phyloP scores from a whole-genome alignment of 129 eudicot genomes.

The Solidago caesia region DNA sequence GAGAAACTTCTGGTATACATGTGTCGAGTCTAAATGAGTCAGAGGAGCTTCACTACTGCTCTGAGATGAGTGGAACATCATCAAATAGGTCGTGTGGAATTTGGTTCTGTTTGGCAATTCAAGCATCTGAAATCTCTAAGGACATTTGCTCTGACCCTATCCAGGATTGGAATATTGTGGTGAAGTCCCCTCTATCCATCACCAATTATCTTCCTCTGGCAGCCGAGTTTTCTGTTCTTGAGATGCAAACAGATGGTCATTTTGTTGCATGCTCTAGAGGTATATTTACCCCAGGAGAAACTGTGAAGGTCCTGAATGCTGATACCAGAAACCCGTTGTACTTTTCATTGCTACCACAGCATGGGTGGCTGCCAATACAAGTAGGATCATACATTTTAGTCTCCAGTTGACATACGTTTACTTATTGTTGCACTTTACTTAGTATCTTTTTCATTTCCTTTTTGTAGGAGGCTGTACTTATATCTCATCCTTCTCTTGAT shows the following conservation, averaged over 20 bases:
- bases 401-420: background rate
- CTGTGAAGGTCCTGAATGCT: constrained; percentile 67
- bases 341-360: constrained; percentile 82
- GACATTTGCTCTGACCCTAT: constrained; percentile 72
- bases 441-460: background rate
- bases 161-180: constrained; percentile 82
- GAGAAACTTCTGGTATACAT: constrained; percentile 49
- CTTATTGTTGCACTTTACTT: constrained; percentile 12
- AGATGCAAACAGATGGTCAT: constrained; percentile 85
- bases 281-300: constrained; percentile 70
- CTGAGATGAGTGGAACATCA: constrained; percentile 63
- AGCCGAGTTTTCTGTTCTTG: constrained; percentile 84
- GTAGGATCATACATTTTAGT: constrained; percentile 42
- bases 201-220: constrained; percentile 76
- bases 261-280: constrained; percentile 76
- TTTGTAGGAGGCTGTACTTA: constrained; percentile 77
- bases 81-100: constrained; percentile 58
- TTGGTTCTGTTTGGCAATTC: constrained; percentile 84
- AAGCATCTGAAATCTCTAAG: constrained; percentile 82
- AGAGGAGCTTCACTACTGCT: constrained; percentile 66
- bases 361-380: constrained; percentile 87
- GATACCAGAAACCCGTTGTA: constrained; percentile 81
- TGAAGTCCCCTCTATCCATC: constrained; percentile 68
- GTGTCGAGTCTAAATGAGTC: constrained; percentile 64
- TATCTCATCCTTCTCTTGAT: constrained; percentile 65